Percentiles rank a stretch among this genome's conserved stretches.
Conservation (phyloP, 768 basidiomycete genomes). For the Leccinellum rugosiceps region DNA sequence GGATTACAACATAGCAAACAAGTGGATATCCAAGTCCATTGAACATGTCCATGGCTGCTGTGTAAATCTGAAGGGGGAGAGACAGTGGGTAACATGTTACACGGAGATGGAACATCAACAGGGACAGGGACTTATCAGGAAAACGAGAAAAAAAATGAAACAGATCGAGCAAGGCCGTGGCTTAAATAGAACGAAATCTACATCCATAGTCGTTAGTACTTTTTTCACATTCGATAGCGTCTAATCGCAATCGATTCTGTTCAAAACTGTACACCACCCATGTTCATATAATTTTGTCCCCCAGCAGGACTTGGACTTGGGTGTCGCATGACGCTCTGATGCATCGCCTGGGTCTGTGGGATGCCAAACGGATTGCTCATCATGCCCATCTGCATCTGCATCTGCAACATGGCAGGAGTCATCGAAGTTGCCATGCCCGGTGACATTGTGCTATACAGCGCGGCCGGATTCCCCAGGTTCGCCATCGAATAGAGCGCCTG, state of each 20-base stretch:
- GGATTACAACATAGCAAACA: constrained; percentile 52
- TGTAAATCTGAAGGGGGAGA: constrained; percentile 24
- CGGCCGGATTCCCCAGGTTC: constrained; percentile 45
- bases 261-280: constrained; percentile 35
- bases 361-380: constrained; percentile 50
- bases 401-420: constrained; percentile 36
- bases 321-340: constrained; percentile 82
- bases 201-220: constrained; percentile 12
- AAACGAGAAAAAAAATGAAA: constrained; percentile 1
- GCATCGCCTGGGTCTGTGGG: constrained; percentile 70
- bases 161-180: constrained; percentile 14
- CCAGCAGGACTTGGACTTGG: constrained; percentile 60
- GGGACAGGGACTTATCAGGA: constrained; percentile 5
- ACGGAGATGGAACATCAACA: constrained; percentile 16
- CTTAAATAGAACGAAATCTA: constrained; percentile 28
- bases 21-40: constrained; percentile 54
- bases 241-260: constrained; percentile 9
- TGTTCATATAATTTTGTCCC: constrained; percentile 44
- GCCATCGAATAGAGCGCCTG: constrained; percentile 46
- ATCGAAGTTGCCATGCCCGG: constrained; percentile 29
- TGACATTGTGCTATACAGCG: constrained; percentile 33
- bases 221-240: constrained; percentile 6
- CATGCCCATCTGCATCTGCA: constrained; percentile 50
- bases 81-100: constrained; percentile 31
- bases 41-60: constrained; percentile 39